Evolutionary conservation across 2,329 filamentous ascomycete genomes (phyloP).

Genomic region (Fusarium vanettenii): DNA sequence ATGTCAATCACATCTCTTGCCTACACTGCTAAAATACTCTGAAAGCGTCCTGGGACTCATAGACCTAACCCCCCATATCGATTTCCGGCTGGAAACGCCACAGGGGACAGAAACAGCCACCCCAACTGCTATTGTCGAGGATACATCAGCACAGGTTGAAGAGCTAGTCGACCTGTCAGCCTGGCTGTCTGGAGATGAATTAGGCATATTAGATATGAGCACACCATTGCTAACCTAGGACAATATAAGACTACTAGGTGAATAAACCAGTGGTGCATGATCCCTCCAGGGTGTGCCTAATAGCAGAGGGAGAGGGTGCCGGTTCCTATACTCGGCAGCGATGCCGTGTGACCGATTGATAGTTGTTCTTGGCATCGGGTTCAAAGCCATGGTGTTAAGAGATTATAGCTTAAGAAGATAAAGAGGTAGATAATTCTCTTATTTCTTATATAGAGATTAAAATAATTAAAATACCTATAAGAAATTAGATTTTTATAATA

Average conservation of each 20-base stretch:
- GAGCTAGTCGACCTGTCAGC: not conserved
- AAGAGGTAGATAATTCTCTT: too few species aligned
- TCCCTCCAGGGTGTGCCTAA: too few species aligned
- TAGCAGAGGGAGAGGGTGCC: too few species aligned
- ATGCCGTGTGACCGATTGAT: too few species aligned
- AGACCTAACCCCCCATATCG: not conserved
- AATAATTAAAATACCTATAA: too few species aligned
- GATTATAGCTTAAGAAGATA: too few species aligned
- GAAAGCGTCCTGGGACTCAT: not conserved
- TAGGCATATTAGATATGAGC: not conserved
- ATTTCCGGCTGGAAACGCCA: not conserved
- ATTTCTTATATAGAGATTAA: too few species aligned
- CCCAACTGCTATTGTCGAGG: not conserved
- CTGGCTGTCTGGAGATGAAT: not conserved
- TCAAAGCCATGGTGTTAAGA: too few species aligned
- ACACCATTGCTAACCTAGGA: not conserved
- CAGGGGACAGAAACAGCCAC: not conserved
- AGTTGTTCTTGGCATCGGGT: too few species aligned
- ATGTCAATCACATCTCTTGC: not conserved
- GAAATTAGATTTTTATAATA: too few species aligned
- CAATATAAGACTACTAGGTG: not conserved
- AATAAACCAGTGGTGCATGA: too few species aligned
- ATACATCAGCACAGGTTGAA: not conserved
- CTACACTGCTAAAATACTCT: conserved; percentile 33
- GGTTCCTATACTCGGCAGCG: too few species aligned